A percentile compares a stretch with the other conserved stretches of the same genome.
Evolutionary conservation across 371 early-diverging fungal genomes (phyloP).

Genomic region (Mortierella sp.): DNA sequence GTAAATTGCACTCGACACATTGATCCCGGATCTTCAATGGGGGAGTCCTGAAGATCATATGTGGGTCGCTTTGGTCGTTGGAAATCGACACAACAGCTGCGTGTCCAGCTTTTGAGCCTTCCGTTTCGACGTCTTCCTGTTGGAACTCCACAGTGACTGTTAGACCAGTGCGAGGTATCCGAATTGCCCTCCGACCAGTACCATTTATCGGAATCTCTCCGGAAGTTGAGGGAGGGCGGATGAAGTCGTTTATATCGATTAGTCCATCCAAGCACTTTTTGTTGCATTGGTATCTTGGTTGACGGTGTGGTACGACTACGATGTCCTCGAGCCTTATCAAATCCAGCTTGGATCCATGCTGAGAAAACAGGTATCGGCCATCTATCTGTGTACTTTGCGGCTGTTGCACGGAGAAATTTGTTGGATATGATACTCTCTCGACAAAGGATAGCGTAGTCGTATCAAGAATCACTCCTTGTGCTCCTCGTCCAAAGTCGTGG

Average conservation of each 20-base stretch:
- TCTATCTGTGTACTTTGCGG: background rate
- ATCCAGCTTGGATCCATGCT: slow-evolving; percentile 3
- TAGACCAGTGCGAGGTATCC: background rate
- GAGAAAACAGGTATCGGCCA: background rate
- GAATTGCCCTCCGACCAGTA: background rate
- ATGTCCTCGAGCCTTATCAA: background rate
- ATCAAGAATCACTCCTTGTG: no score
- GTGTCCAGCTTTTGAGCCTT: background rate
- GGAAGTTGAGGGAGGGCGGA: no score
- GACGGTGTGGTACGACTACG: background rate
- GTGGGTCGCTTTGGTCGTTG: background rate
- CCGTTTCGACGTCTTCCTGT: no score
- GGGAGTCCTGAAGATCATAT: background rate
- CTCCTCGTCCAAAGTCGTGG: no score
- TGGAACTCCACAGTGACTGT: background rate
- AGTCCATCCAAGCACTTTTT: background rate
- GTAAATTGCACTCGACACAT: background rate
- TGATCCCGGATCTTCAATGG: background rate
- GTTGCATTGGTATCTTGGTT: background rate
- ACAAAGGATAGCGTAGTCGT: no score
- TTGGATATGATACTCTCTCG: background rate
- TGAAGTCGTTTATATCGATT: no score
- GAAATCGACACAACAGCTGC: background rate
- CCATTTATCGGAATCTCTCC: no score
- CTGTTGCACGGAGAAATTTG: background rate